Percentiles rank a stretch among this genome's conserved stretches.
Evolutionary conservation across 2,329 filamentous ascomycete genomes (phyloP).

Genomic region (Trichoderma cornu-damae): DNA sequence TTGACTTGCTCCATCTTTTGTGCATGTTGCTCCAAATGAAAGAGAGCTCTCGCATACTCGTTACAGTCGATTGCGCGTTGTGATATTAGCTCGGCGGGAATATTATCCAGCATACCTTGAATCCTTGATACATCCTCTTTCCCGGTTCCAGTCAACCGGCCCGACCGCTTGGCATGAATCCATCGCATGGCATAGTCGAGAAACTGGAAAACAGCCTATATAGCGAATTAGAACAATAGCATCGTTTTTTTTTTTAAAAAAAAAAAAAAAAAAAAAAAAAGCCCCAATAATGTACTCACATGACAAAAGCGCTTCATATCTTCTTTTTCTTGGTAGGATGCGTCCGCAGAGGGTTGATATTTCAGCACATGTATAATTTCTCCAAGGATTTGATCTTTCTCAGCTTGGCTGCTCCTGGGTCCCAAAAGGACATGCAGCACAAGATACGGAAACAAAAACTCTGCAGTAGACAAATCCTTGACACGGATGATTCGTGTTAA

Average conservation of each 20-base stretch:
- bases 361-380: slow-evolving; percentile 74
- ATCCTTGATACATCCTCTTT: slow-evolving; percentile 47
- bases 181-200: slow-evolving; percentile 90
- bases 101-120: slow-evolving; percentile 50
- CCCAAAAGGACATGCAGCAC: slow-evolving; percentile 78
- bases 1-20: slow-evolving; percentile 44
- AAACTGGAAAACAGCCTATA: slow-evolving; percentile 76
- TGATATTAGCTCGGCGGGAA: slow-evolving; percentile 71
- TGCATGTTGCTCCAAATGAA: slow-evolving; percentile 91
- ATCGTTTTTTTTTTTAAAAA: neutral
- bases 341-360: slow-evolving; percentile 47
- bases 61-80: slow-evolving; percentile 87
- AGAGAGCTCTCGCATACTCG: slow-evolving; percentile 85
- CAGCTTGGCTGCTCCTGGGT: slow-evolving; percentile 53
- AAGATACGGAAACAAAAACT: slow-evolving; percentile 84
- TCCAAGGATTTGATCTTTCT: slow-evolving; percentile 59
- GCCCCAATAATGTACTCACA: slow-evolving; percentile 46
- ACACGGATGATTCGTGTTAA: slow-evolving; percentile 76
- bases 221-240: slow-evolving; percentile 22
- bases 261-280: no score
- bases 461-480: slow-evolving; percentile 79
- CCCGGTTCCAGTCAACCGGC: slow-evolving; percentile 33
- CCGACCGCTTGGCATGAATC: slow-evolving; percentile 65
- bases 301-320: slow-evolving; percentile 82
- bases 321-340: slow-evolving; percentile 60